A percentile compares a stretch with the other conserved stretches of the same genome.
phyloP scores from a whole-genome alignment of 1,284 basidiomycete genomes.

The Heterobasidion annosum region DNA sequence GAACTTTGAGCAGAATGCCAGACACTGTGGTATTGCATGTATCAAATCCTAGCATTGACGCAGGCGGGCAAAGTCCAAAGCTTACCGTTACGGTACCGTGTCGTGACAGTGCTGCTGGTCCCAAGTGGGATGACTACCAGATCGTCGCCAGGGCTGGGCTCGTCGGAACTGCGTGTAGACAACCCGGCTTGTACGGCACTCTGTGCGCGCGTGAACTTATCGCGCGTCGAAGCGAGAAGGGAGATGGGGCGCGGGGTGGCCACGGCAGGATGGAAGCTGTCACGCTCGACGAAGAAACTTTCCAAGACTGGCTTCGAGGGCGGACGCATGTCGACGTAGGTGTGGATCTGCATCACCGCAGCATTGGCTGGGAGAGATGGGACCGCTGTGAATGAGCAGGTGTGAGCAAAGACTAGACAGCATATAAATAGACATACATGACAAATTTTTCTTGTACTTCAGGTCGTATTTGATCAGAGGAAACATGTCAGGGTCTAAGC shows the following conservation, averaged over 20 bases:
- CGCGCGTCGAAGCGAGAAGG: constrained; percentile 26
- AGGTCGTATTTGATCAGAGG: constrained; percentile 51
- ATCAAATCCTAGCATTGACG: not conserved
- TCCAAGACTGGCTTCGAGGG: constrained; percentile 29
- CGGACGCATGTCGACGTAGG: constrained; percentile 38
- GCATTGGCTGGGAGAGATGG: constrained; percentile 38
- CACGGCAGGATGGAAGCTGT: constrained; percentile 39
- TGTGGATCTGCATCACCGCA: constrained; percentile 28
- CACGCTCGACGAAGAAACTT: constrained; percentile 20
- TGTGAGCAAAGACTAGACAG: not conserved
- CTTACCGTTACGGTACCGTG: constrained; percentile 77
- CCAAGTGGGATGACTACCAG: constrained; percentile 76
- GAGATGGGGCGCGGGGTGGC: constrained; percentile 15
- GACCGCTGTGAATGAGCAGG: constrained; percentile 25
- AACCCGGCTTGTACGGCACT: constrained; percentile 10
- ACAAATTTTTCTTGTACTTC: constrained; percentile 28
- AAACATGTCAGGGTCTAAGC: constrained; percentile 73
- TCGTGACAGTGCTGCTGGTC: constrained; percentile 83
- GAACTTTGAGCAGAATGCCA: constrained; percentile 65
- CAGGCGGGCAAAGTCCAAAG: not conserved
- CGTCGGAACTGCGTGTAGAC: constrained; percentile 3
- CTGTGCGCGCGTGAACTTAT: constrained; percentile 26
- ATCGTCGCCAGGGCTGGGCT: constrained; percentile 41
- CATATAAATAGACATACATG: constrained; percentile 22
- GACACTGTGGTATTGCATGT: constrained; percentile 43